phyloP scores from a whole-genome alignment of 2,329 filamentous ascomycete genomes.

The Stagonosporopsis chrysanthemi region DNA sequence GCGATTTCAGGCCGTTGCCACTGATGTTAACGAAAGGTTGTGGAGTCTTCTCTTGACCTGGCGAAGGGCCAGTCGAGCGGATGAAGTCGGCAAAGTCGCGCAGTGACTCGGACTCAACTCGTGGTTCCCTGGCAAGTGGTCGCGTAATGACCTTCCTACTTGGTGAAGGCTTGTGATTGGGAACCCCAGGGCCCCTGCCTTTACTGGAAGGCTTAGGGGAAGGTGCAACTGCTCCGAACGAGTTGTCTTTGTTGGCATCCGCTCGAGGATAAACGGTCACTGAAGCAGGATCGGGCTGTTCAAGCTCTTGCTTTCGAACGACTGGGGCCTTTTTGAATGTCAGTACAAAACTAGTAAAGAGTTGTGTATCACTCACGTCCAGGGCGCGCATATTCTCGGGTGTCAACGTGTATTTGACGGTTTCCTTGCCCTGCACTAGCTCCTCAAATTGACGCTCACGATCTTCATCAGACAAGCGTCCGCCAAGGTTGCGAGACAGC shows the following conservation, averaged over 20 bases:
- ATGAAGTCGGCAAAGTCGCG: conserved; percentile 90
- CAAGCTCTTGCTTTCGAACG: conserved; percentile 29
- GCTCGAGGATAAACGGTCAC: conserved; percentile 45
- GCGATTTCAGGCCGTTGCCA: conserved; percentile 25
- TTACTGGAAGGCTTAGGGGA: conserved; percentile 35
- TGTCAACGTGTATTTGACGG: conserved; percentile 60
- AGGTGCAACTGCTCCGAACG: conserved; percentile 38
- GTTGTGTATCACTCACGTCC: conserved; percentile 47
- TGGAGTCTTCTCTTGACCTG: conserved; percentile 40
- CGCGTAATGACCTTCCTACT: conserved; percentile 38
- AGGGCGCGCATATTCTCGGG: conserved; percentile 56
- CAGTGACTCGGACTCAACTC: conserved; percentile 73
- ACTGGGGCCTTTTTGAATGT: conserved; percentile 34
- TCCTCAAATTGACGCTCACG: conserved; percentile 56
- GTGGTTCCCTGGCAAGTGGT: conserved; percentile 72
- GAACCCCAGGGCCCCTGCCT: conserved; percentile 29
- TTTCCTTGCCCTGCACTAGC: conserved; percentile 56
- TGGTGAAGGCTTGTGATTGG: conserved; percentile 33
- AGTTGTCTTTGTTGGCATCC: conserved; percentile 37
- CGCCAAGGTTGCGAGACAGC: conserved; percentile 38
- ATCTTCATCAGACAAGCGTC: conserved; percentile 50
- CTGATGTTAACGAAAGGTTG: conserved; percentile 45
- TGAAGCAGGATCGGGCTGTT: conserved; percentile 28
- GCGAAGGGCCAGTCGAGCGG: conserved; percentile 74
- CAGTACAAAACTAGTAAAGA: background rate